Evolutionary conservation across 2,329 filamentous ascomycete species (phyloP), one percentile per base, ranked within the genome.

Genomic region (Xylaria arbuscula): DNA sequence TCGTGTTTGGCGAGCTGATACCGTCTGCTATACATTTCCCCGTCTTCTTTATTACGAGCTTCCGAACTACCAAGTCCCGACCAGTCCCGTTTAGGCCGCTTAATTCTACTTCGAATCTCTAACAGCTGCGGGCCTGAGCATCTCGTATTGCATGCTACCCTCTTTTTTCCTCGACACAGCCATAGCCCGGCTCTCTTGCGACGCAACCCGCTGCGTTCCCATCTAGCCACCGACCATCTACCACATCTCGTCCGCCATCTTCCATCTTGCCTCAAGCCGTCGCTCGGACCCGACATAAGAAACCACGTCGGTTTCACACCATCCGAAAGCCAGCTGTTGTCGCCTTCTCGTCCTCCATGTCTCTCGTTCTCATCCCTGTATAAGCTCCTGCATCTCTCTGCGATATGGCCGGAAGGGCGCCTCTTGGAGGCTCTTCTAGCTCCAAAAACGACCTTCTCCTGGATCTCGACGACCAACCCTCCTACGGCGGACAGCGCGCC

Each of bases 401-500:
- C 82, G 83, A 83, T 81, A 91, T 91, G 89, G 85, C 88, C 82
- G 88, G 87, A 80, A 83, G 85, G 82, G 84, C 83, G 78, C 84
- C 84, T 77, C 83, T 83, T 71, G 84, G 84, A 78, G 84, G 81
- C 75, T 80, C 84, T 74, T 82, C 84, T 71, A 79, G 78, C 74
- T 81, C 82, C 75, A 81, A 79, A 75, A 82, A 79, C 77, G 86
- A 90, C 78, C 86, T 93, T 69, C 85, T 94, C 66, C 89, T 94
- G 78, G 92, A 94, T 79, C 85, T 93, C 72, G 89, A 92, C 76
- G 86, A 90, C 66, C 88, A 90, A 73, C 89, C 91, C 62, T 79
- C 86, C 67, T 97, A 98, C 81, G 89, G 87, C 79, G 87, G 93
- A 71, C 91, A 94, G 79, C 88, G 89, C 66, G 91, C 94, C 58